Percentiles rank a stretch among this genome's conserved stretches.
These are phyloP conservation scores for Cryoendolithus antarcticus DNA, from an alignment of 2,329 filamentous ascomycete genomes.

Conservation along the genomic window DNA sequence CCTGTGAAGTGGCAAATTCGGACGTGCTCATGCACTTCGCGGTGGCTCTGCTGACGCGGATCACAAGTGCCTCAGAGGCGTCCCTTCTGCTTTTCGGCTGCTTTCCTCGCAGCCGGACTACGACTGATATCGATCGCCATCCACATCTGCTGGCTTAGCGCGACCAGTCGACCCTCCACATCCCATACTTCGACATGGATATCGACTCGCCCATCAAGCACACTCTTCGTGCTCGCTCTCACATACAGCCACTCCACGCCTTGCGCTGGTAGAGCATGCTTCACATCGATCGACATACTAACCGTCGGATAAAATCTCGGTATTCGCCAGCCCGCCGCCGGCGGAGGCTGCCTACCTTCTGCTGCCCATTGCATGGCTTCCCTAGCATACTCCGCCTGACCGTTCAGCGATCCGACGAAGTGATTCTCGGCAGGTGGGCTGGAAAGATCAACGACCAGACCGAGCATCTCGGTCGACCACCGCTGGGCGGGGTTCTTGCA, in stretches of 20 bases:
- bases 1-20: background rate
- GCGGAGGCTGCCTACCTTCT: background rate
- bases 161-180: conserved; percentile 7
- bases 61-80: too few species aligned
- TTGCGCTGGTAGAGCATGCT: conserved; percentile 8
- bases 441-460: conserved; percentile 8
- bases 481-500: conserved; percentile 7
- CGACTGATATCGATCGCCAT: conserved; percentile 1
- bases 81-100: too few species aligned
- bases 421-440: conserved; percentile 9
- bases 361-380: background rate
- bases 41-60: too few species aligned
- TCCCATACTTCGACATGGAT: conserved; percentile 13
- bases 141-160: conserved; percentile 9
- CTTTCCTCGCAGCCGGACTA: too few species aligned
- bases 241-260: conserved; percentile 12
- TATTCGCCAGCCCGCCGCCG: conserved; percentile 4
- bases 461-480: conserved; percentile 8
- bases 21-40: too few species aligned
- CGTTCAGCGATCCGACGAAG: conserved; percentile 6
- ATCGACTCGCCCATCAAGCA: conserved; percentile 12
- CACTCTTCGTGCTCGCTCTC: conserved; percentile 9
- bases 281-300: conserved; percentile 11
- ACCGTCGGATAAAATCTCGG: conserved; percentile 11
- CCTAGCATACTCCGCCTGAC: conserved; percentile 1